Conservation (phyloP, 83 land plant species). For the Diphasiastrum complanatum region DNA sequence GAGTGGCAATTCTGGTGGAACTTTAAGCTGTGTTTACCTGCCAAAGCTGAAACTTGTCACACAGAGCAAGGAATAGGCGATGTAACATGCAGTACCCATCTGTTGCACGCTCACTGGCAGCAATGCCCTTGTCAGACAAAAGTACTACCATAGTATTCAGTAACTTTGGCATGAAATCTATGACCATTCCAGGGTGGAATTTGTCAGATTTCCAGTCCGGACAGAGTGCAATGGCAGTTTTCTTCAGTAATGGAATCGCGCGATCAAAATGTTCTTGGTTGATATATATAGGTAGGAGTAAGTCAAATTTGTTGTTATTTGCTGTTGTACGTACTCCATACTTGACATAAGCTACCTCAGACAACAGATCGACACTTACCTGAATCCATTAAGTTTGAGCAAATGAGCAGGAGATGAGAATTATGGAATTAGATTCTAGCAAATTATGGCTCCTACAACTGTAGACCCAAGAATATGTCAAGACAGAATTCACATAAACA, state of each 20-base stretch:
- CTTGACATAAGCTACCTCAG: slow-evolving; percentile 6
- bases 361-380: slow-evolving; percentile 19
- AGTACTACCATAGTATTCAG: slow-evolving; percentile 22
- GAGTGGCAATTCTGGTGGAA: too few species aligned
- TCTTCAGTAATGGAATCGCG: slow-evolving; percentile 9
- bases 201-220: neutral
- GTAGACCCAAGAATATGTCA: too few species aligned
- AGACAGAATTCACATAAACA: too few species aligned
- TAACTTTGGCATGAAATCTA: slow-evolving; percentile 20
- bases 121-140: slow-evolving; percentile 17
- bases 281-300: slow-evolving; percentile 25
- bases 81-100: slow-evolving; percentile 24
- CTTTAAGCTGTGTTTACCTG: too few species aligned
- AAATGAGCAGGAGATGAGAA: too few species aligned
- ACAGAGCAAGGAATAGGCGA: slow-evolving; percentile 12
- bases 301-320: slow-evolving; percentile 14
- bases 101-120: slow-evolving; percentile 15
- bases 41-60: slow-evolving; percentile 17
- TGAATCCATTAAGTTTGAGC: too few species aligned
- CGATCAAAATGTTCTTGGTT: slow-evolving; percentile 23
- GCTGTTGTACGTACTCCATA: slow-evolving; percentile 12
- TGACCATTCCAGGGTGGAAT: slow-evolving; percentile 2
- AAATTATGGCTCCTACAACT: too few species aligned
- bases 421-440: too few species aligned
- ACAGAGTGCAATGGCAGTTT: slow-evolving; percentile 7